Evolutionary conservation across 2,329 filamentous ascomycete species (phyloP).

Genomic region (Sclerotinia trifoliorum): DNA sequence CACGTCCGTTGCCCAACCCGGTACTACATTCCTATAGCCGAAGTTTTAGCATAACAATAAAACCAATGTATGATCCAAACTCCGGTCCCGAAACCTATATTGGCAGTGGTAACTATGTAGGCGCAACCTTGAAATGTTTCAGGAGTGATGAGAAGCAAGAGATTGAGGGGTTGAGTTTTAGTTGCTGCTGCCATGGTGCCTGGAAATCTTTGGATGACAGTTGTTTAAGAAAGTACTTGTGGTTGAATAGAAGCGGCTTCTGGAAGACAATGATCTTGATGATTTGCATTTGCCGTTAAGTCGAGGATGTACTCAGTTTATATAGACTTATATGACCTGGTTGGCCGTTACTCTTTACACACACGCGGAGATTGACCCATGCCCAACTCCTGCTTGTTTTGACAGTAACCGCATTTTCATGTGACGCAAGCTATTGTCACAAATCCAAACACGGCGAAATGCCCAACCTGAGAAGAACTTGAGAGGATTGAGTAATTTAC

Average conservation of each 20-base stretch:
- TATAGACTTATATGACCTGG: neutral
- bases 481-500: neutral
- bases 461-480: neutral
- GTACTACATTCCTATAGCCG: constrained; percentile 17
- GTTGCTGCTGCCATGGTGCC: neutral
- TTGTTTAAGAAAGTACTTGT: neutral
- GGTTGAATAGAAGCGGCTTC: neutral
- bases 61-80: neutral
- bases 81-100: constrained; percentile 45
- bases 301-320: neutral
- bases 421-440: neutral
- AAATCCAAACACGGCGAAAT: neutral
- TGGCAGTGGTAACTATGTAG: constrained; percentile 41
- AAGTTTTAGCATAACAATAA: neutral
- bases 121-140: constrained; percentile 1
- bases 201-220: no score
- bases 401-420: neutral
- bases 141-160: constrained; percentile 2
- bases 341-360: neutral
- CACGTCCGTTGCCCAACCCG: constrained; percentile 30
- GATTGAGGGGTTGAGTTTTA: neutral
- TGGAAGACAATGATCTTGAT: neutral
- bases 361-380: no score
- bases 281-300: neutral
- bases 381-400: neutral